A percentile compares a stretch with the other conserved stretches of the same genome.
Conservation (phyloP, 495 filamentous ascomycete genomes). For the Poronia punctata region DNA sequence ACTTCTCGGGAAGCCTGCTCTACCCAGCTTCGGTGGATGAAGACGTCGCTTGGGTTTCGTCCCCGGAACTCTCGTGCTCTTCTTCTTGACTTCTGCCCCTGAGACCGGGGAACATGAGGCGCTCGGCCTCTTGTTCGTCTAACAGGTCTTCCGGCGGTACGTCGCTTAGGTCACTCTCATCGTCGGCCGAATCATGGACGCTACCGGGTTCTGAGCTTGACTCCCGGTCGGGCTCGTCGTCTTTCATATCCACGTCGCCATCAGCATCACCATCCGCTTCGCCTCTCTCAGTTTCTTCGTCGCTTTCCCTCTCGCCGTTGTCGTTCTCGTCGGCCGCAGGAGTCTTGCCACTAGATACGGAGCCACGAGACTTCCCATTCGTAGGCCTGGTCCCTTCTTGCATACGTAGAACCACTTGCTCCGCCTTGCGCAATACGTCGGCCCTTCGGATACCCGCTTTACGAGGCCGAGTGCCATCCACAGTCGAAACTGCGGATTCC, state of each 20-base stretch:
- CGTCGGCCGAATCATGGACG: conserved; percentile 68
- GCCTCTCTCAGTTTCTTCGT: conserved; percentile 27
- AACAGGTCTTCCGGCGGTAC: conserved; percentile 43
- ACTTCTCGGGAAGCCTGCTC: no score
- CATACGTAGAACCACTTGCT: conserved; percentile 37
- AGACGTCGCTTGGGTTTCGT: conserved; percentile 3
- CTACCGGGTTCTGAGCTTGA: conserved; percentile 46
- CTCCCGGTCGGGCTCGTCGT: conserved; percentile 25
- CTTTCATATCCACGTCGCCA: conserved; percentile 21
- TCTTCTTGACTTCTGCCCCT: conserved; percentile 3
- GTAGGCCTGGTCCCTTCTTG: conserved; percentile 34
- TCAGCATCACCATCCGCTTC: conserved; percentile 24
- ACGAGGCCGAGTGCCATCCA: conserved; percentile 24
- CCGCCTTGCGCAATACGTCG: conserved; percentile 44
- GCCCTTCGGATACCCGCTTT: conserved; percentile 34
- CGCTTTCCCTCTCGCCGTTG: conserved; percentile 15
- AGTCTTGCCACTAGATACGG: conserved; percentile 35
- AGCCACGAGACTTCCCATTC: conserved; percentile 31
- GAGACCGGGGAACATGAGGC: conserved; percentile 31
- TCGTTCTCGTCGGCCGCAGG: conserved; percentile 22
- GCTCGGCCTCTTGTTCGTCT: conserved; percentile 38
- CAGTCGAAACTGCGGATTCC: conserved; percentile 16
- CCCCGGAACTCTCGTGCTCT: conserved; percentile 3
- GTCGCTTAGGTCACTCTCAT: conserved; percentile 76
- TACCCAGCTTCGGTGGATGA: conserved; percentile 4